These are phyloP conservation scores for Venustampulla echinocandica DNA, from an alignment of 495 filamentous ascomycete species.

Conservation along the genomic window DNA sequence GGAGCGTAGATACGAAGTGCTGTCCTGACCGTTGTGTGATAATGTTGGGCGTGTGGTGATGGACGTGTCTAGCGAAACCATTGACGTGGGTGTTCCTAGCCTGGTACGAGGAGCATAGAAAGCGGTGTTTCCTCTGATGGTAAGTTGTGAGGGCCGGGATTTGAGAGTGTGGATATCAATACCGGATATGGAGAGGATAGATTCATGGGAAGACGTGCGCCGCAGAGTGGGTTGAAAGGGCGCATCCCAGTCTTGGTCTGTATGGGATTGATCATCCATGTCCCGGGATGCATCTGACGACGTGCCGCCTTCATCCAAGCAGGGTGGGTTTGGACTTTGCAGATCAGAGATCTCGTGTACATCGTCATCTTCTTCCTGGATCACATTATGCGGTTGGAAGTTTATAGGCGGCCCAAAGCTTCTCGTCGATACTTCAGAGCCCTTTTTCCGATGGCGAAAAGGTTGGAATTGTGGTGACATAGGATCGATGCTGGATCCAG, in stretches of 20 bases:
- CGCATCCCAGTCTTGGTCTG: constrained; percentile 16
- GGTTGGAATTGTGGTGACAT: constrained; percentile 44
- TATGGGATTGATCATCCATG: constrained; percentile 6
- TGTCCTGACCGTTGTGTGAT: constrained; percentile 18
- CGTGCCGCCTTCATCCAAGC: constrained; percentile 8
- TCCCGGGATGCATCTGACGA: constrained; percentile 10
- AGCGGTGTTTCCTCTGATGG: constrained; percentile 34
- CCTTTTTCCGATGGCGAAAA: constrained; percentile 38
- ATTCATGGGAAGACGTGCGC: constrained; percentile 42
- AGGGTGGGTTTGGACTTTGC: constrained; percentile 5
- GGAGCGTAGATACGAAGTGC: constrained; percentile 20
- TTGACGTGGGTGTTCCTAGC: constrained; percentile 27
- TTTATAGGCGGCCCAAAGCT: constrained; percentile 32
- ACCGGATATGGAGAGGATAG: constrained; percentile 44
- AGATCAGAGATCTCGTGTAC: constrained; percentile 23
- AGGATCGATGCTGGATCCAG: constrained; percentile 58
- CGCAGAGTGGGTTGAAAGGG: constrained; percentile 25
- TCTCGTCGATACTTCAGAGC: constrained; percentile 45
- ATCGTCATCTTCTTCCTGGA: constrained; percentile 23
- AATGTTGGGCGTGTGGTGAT: constrained; percentile 30
- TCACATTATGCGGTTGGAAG: constrained; percentile 17
- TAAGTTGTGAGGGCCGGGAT: constrained; percentile 41
- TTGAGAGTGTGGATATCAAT: constrained; percentile 48
- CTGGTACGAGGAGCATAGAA: constrained; percentile 34
- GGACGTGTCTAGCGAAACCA: constrained; percentile 26